These are phyloP conservation scores for Daldinia sp. DNA, from an alignment of 2,329 filamentous ascomycete genomes.

Conservation along the genomic window DNA sequence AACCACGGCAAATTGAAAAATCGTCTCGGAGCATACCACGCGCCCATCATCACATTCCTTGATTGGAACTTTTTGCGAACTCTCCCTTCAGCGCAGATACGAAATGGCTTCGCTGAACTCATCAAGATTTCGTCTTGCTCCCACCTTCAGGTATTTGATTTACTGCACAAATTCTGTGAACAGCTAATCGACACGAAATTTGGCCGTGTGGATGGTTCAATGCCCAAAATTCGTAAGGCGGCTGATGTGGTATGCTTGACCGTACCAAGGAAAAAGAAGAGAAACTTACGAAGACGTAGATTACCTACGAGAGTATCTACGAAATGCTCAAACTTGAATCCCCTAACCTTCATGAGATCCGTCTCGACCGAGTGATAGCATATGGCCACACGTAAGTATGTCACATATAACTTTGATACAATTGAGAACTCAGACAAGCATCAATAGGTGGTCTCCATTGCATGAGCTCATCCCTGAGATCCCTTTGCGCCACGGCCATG, in stretches of 20 bases:
- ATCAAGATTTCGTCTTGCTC: slow-evolving; percentile 80
- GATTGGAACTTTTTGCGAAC: slow-evolving; percentile 77
- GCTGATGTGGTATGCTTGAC: slow-evolving; percentile 56
- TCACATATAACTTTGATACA: not conserved
- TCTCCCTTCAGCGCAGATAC: slow-evolving; percentile 71
- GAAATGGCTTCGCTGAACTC: slow-evolving; percentile 77
- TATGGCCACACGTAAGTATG: slow-evolving; percentile 71
- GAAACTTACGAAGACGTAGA: slow-evolving; percentile 48
- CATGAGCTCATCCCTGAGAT: slow-evolving; percentile 75
- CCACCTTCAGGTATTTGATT: slow-evolving; percentile 70
- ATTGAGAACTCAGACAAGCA: slow-evolving; percentile 10
- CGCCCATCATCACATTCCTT: slow-evolving; percentile 75
- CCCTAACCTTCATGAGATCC: slow-evolving; percentile 77
- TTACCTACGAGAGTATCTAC: slow-evolving; percentile 73
- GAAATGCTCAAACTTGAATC: slow-evolving; percentile 79
- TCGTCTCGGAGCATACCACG: slow-evolving; percentile 75
- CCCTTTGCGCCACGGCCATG: slow-evolving; percentile 75
- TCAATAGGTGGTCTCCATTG: slow-evolving; percentile 70
- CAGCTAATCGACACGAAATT: slow-evolving; percentile 71
- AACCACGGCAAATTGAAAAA: slow-evolving; percentile 83
- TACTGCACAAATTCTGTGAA: slow-evolving; percentile 75
- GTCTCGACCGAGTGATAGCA: slow-evolving; percentile 75
- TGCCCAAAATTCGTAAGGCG: slow-evolving; percentile 63
- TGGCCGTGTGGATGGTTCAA: slow-evolving; percentile 65
- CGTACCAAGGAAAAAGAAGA: not conserved